These are phyloP conservation scores for Stagonosporopsis tanaceti DNA, from an alignment of 2,329 filamentous ascomycete genomes.

Conservation along the genomic window DNA sequence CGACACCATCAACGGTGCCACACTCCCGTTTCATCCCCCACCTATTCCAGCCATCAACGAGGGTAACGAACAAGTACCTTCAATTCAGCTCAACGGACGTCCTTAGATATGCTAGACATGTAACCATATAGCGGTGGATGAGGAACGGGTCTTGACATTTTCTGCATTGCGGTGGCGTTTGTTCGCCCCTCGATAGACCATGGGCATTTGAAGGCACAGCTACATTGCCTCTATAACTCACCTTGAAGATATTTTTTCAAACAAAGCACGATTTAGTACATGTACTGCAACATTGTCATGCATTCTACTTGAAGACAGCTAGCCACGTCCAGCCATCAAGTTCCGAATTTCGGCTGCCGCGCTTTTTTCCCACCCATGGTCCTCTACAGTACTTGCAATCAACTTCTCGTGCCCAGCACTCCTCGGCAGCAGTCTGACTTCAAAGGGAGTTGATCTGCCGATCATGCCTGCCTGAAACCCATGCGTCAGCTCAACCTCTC, in stretches of 20 bases:
- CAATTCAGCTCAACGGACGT: slow-evolving; percentile 7
- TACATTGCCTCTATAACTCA: background rate
- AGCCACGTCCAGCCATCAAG: slow-evolving; percentile 11
- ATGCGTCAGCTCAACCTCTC: slow-evolving; percentile 45
- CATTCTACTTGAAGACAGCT: background rate
- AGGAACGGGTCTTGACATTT: background rate
- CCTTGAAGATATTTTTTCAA: background rate
- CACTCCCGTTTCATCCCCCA: slow-evolving; percentile 6
- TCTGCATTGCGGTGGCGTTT: slow-evolving; percentile 2
- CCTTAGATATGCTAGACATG: background rate
- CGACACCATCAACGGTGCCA: background rate
- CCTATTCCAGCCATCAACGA: slow-evolving; percentile 11
- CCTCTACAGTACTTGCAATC: slow-evolving; percentile 39
- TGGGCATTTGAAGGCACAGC: background rate
- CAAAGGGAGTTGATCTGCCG: slow-evolving; percentile 49
- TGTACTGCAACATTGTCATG: background rate
- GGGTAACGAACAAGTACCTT: slow-evolving; percentile 5
- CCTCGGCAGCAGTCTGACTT: slow-evolving; percentile 43
- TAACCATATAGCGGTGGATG: background rate
- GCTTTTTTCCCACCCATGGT: slow-evolving; percentile 48
- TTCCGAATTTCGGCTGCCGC: slow-evolving; percentile 34
- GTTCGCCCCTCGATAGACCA: slow-evolving; percentile 7
- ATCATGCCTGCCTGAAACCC: slow-evolving; percentile 46
- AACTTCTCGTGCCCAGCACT: slow-evolving; percentile 41
- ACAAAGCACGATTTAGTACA: background rate